Percentiles rank a stretch among this genome's conserved stretches.
phyloP scores from a whole-genome alignment of 768 basidiomycete species.

The Kwoniella sp. region DNA sequence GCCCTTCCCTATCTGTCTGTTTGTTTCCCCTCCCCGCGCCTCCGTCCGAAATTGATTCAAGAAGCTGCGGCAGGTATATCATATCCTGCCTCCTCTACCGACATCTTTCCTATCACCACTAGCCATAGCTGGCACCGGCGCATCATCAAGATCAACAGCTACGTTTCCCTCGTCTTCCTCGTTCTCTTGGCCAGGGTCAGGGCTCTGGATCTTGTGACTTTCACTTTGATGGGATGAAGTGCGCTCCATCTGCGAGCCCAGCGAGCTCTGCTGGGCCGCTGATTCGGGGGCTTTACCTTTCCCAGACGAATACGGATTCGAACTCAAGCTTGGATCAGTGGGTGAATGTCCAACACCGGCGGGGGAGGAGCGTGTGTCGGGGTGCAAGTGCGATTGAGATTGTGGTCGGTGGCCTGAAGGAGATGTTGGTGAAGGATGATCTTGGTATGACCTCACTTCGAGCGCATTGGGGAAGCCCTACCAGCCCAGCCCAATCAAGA shows the following conservation, averaged over 20 bases:
- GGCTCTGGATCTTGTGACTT: not conserved
- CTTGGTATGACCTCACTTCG: constrained; percentile 23
- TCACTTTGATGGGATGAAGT: not conserved
- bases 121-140: not conserved
- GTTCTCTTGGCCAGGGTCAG: no score
- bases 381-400: not conserved
- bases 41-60: no score
- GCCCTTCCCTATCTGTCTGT: not conserved
- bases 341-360: not conserved
- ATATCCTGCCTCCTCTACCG: constrained; percentile 21
- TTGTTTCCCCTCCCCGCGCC: not conserved
- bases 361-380: not conserved
- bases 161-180: constrained; percentile 19
- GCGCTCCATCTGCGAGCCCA: not conserved
- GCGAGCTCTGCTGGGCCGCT: not conserved
- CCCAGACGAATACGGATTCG: not conserved
- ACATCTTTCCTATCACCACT: not conserved
- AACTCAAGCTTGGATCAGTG: no score
- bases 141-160: constrained; percentile 21
- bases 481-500: not conserved
- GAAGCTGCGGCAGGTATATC: not conserved
- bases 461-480: constrained; percentile 44
- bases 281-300: not conserved
- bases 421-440: constrained; percentile 9
- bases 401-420: not conserved